Conservation (phyloP, 1,139 yeast species). For the Suhomyces panamericanus region DNA sequence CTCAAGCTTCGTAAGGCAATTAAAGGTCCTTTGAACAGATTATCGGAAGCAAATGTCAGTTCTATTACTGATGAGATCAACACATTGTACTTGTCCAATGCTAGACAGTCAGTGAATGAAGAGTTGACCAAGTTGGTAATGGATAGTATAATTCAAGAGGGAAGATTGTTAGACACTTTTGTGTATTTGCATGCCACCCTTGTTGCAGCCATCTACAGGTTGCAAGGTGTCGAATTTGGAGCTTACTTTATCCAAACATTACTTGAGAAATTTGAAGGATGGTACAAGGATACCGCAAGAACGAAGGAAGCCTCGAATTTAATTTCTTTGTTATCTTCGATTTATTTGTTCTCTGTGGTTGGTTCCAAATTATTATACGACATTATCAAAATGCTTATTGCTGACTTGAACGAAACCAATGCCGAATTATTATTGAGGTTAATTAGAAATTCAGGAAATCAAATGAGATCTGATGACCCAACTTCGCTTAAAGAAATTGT, state of each 20-base stretch:
- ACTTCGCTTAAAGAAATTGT: constrained; percentile 80
- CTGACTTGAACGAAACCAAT: constrained; percentile 62
- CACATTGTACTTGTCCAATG: constrained; percentile 58
- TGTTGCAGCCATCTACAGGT: constrained; percentile 69
- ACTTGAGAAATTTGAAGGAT: constrained; percentile 61
- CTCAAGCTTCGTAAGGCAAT: constrained; percentile 56
- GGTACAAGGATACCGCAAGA: constrained; percentile 25
- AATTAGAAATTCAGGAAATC: constrained; percentile 75
- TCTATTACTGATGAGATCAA: constrained; percentile 71
- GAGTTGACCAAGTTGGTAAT: constrained; percentile 61
- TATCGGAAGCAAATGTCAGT: constrained; percentile 80
- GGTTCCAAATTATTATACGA: constrained; percentile 78
- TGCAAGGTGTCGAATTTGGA: constrained; percentile 88
- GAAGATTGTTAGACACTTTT: constrained; percentile 69
- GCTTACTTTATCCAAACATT: constrained; percentile 80
- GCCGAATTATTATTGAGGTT: constrained; percentile 77
- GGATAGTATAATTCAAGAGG: constrained; percentile 68
- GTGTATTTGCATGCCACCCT: constrained; percentile 79
- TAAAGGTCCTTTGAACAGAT: constrained; percentile 79
- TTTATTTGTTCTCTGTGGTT: constrained; percentile 75
- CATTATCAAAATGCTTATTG: constrained; percentile 57
- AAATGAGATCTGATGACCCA: constrained; percentile 89
- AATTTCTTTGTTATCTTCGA: constrained; percentile 70
- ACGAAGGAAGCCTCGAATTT: constrained; percentile 68
- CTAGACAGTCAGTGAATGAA: constrained; percentile 77